A percentile compares a stretch with the other conserved stretches of the same genome.
Conservation (phyloP, 331 rosid genomes). For the Saraca asoca region DNA sequence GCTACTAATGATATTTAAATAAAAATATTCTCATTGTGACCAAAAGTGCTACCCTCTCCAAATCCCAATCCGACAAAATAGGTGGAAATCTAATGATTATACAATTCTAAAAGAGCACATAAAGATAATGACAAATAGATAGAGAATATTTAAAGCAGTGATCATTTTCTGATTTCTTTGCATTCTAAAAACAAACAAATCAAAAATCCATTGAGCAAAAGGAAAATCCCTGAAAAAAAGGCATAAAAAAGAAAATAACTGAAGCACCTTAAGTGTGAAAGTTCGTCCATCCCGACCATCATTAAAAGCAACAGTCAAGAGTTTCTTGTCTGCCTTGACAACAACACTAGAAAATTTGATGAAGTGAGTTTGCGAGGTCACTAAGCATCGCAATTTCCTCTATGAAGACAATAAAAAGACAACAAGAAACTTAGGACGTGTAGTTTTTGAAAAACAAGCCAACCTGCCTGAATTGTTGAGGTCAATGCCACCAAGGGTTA, state of each 20-base stretch:
- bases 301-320: conserved; percentile 86
- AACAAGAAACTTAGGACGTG: conserved; percentile 17
- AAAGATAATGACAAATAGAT: neutral
- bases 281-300: conserved; percentile 98
- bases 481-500: conserved; percentile 98
- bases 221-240: neutral
- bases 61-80: no score
- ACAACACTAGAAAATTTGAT: conserved; percentile 70
- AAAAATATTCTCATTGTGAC: no score
- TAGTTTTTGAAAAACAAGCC: conserved; percentile 53
- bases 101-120: neutral
- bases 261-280: conserved; percentile 89
- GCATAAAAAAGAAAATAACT: conserved; percentile 6
- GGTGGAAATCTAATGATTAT: no score
- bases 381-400: conserved; percentile 31
- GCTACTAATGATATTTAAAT: no score
- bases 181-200: neutral
- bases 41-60: no score
- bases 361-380: conserved; percentile 37
- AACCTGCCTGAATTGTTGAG: conserved; percentile 99
- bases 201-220: conserved; percentile 1
- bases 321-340: conserved; percentile 90
- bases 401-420: conserved; percentile 25
- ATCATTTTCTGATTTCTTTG: neutral
- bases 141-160: neutral